These are phyloP conservation scores for Xylaria sp. DNA, from an alignment of 2,329 filamentous ascomycete species.

Conservation along the genomic window DNA sequence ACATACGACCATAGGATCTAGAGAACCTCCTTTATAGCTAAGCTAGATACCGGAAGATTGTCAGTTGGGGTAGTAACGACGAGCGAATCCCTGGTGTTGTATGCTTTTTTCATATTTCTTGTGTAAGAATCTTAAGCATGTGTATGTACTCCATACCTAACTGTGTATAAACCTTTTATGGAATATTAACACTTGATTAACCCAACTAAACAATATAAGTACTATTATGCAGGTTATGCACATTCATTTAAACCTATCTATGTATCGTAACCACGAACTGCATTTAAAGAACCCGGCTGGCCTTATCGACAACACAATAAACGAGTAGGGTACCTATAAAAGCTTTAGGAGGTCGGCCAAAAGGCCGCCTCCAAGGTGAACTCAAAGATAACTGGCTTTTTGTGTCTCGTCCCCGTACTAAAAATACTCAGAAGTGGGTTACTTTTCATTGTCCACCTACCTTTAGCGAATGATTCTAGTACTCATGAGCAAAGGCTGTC, in stretches of 20 bases:
- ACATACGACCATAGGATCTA: no score
- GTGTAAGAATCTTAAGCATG: no score
- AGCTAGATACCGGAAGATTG: no score
- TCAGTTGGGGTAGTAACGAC: no score
- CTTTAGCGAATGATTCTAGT: constrained; percentile 2
- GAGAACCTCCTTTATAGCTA: no score
- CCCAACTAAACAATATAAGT: background rate
- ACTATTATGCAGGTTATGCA: background rate
- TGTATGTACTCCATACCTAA: no score
- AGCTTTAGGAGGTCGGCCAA: constrained; percentile 12
- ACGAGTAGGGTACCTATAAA: constrained; percentile 7
- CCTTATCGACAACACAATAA: constrained; percentile 1
- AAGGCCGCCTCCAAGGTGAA: constrained; percentile 10
- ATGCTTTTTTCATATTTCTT: no score
- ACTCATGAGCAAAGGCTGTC: constrained; percentile 1
- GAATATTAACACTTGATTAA: background rate
- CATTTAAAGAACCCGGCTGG: constrained; percentile 1
- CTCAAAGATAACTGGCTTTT: constrained; percentile 8
- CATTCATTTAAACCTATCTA: background rate
- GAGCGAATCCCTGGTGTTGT: no score
- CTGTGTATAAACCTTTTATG: no score
- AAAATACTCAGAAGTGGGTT: constrained; percentile 6
- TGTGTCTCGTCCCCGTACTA: background rate
- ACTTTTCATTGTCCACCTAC: constrained; percentile 3
- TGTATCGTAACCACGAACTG: background rate